Evolutionary conservation across 306 rosid species (phyloP).

Genomic region (Nissolia schottii): DNA sequence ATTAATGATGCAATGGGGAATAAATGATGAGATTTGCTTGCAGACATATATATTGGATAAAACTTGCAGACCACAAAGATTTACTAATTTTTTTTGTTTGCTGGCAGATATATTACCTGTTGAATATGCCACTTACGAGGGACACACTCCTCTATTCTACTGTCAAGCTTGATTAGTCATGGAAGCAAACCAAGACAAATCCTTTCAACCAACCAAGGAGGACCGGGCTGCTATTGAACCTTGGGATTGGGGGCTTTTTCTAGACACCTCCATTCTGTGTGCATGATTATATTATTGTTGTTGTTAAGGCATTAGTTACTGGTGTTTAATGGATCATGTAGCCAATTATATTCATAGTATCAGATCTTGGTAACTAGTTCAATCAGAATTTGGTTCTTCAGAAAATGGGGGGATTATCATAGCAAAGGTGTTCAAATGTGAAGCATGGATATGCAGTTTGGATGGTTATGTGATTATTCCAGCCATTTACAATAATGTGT

Average conservation of each 20-base stretch:
- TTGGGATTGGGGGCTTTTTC: conserved; percentile 24
- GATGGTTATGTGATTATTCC: conserved; percentile 22
- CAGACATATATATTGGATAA: no score
- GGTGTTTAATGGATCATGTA: conserved; percentile 35
- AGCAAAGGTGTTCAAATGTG: conserved; percentile 16
- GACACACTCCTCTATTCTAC: conserved; percentile 89
- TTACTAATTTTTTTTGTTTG: conserved; percentile 15
- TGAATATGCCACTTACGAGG: conserved; percentile 73
- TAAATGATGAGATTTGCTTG: background rate
- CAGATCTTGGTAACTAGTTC: conserved; percentile 25
- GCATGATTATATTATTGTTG: conserved; percentile 24
- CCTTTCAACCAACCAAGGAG: conserved; percentile 22
- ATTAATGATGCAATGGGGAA: background rate
- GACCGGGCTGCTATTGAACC: conserved; percentile 31
- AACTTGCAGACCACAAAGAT: background rate
- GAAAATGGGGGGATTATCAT: background rate
- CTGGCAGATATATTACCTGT: conserved; percentile 59
- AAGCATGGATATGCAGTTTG: conserved; percentile 22
- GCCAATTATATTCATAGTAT: conserved; percentile 31
- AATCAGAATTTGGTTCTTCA: conserved; percentile 22
- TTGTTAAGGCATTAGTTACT: conserved; percentile 22
- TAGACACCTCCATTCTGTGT: conserved; percentile 33
- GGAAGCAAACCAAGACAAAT: conserved; percentile 11
- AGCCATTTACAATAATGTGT: conserved; percentile 26
- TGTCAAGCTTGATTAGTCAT: conserved; percentile 75